phyloP scores from a whole-genome alignment of 73 alveolate genomes.

The Effrenium voratum region DNA sequence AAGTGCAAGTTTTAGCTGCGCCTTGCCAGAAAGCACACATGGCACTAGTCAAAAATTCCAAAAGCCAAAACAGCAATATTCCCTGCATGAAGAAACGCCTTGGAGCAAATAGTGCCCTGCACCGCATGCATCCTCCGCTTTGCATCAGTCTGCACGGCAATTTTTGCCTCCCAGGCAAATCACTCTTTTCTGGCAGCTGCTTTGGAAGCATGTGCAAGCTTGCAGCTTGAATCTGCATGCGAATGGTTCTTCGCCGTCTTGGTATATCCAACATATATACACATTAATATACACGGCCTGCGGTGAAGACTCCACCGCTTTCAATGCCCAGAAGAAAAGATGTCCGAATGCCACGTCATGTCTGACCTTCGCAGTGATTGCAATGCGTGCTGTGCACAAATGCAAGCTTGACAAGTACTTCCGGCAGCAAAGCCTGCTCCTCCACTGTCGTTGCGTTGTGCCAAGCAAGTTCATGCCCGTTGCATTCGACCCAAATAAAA shows the following conservation, averaged over 20 bases:
- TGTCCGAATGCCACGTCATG: constrained; percentile 70
- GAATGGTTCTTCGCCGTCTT: neutral
- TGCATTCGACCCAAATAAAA: neutral
- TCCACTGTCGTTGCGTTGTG: neutral
- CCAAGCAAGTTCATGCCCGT: neutral
- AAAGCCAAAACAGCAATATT: too few relatives aligned
- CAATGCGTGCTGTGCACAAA: neutral
- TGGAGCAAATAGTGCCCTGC: constrained; percentile 88
- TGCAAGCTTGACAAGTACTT: neutral
- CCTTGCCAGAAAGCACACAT: neutral
- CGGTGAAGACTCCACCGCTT: constrained; percentile 73
- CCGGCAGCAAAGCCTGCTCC: neutral
- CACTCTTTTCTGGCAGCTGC: neutral
- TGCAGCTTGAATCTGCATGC: neutral
- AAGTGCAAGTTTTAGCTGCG: constrained; percentile 68
- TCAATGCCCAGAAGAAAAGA: constrained; percentile 81
- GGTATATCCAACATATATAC: neutral
- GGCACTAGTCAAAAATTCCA: too few relatives aligned
- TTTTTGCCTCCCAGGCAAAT: constrained; percentile 32
- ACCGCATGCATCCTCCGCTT: constrained; percentile 80
- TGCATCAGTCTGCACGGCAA: constrained; percentile 86
- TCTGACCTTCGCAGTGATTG: constrained; percentile 16
- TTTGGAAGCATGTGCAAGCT: neutral
- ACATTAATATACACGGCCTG: neutral
- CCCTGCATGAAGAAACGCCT: neutral